Percentiles rank a stretch among this genome's conserved stretches.
Conservation (phyloP, 106 monocot species). For the Acanthochlamys bracteata region DNA sequence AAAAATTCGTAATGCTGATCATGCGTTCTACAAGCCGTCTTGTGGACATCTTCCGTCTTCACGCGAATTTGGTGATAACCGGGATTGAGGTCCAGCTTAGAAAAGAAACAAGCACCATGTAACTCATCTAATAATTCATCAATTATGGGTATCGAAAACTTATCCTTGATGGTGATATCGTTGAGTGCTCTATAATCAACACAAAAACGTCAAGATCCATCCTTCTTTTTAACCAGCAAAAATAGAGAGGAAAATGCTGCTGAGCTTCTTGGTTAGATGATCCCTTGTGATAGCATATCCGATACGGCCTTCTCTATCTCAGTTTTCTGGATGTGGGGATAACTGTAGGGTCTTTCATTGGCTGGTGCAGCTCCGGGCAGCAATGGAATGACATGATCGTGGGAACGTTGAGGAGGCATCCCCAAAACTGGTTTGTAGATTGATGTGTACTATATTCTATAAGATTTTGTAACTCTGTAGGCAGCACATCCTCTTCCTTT, state of each 20-base stretch:
- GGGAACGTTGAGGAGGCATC: not conserved
- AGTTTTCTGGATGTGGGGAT: no score
- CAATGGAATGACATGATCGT: conserved; percentile 6
- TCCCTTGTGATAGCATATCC: not conserved
- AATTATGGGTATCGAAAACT: not conserved
- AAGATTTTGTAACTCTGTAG: no score
- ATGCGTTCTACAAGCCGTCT: no score
- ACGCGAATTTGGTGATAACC: no score
- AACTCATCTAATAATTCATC: conserved; percentile 1
- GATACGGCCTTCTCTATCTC: no score
- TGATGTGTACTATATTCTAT: no score
- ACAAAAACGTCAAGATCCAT: conserved; percentile 6
- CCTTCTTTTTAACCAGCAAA: conserved; percentile 2
- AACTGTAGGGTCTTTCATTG: no score
- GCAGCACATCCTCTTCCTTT: no score
- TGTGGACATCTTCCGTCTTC: no score
- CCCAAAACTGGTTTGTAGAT: not conserved
- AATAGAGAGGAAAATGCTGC: conserved; percentile 1
- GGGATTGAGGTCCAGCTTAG: not conserved
- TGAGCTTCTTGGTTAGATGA: not conserved
- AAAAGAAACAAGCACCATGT: not conserved
- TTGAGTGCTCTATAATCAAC: conserved; percentile 1
- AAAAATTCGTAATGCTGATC: no score
- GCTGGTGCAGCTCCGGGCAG: not conserved
- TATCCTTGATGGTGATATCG: not conserved